Evolutionary conservation across 495 filamentous ascomycete genomes (phyloP).

Genomic region (Chaetomium cochliodes): DNA sequence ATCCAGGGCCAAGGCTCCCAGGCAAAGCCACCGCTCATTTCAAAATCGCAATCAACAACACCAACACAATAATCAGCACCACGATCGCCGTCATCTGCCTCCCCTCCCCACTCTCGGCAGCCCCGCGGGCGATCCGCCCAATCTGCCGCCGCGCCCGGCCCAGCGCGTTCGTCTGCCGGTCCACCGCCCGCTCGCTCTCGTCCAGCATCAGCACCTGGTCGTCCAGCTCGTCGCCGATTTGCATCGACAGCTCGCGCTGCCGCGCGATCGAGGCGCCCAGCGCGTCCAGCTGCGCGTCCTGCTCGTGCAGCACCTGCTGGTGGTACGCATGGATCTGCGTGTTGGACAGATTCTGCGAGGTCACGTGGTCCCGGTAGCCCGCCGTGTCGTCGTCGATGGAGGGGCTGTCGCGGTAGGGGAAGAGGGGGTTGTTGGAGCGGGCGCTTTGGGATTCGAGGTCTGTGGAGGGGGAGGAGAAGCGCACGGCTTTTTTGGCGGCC

Average conservation of each 20-base stretch:
- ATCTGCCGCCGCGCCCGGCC: slow-evolving; percentile 70
- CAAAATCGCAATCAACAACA: slow-evolving; percentile 73
- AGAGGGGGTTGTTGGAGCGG: slow-evolving; percentile 48
- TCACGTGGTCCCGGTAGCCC: slow-evolving; percentile 56
- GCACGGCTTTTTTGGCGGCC: slow-evolving; percentile 71
- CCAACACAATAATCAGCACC: slow-evolving; percentile 70
- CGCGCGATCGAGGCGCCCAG: slow-evolving; percentile 84
- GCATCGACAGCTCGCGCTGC: slow-evolving; percentile 88
- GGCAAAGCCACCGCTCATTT: slow-evolving; percentile 53
- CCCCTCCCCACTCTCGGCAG: slow-evolving; percentile 77
- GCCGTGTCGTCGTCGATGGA: slow-evolving; percentile 29
- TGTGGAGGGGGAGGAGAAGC: slow-evolving; percentile 59
- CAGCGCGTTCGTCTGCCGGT: slow-evolving; percentile 74
- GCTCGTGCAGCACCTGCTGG: slow-evolving; percentile 70
- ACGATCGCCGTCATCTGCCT: slow-evolving; percentile 77
- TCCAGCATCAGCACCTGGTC: slow-evolving; percentile 84
- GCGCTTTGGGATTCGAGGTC: slow-evolving; percentile 45
- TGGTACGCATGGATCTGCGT: slow-evolving; percentile 87
- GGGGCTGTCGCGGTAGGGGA: slow-evolving; percentile 60
- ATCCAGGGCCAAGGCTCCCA: background rate
- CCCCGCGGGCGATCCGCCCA: slow-evolving; percentile 65
- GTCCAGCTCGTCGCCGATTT: slow-evolving; percentile 95
- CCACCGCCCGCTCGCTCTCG: slow-evolving; percentile 78
- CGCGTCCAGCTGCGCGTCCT: slow-evolving; percentile 88
- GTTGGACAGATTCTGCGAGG: slow-evolving; percentile 57